phyloP scores from a whole-genome alignment of 441 rosid species.

The Viola pubescens region DNA sequence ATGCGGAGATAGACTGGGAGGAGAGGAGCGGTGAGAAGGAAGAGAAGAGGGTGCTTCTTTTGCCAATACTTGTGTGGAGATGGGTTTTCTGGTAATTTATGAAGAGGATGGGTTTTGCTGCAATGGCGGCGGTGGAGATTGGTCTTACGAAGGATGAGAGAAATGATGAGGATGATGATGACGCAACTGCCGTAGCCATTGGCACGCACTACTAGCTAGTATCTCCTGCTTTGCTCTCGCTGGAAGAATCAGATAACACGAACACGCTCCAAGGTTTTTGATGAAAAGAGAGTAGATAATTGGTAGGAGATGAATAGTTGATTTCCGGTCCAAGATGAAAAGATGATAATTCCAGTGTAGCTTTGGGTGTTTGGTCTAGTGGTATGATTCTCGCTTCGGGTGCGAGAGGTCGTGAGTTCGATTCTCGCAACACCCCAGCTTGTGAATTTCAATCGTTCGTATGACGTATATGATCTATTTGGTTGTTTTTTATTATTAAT shows the following conservation, averaged over 20 bases:
- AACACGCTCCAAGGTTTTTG: too few species aligned
- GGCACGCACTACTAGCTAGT: not conserved
- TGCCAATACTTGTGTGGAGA: not conserved
- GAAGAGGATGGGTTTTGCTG: constrained; percentile 10
- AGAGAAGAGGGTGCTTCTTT: constrained; percentile 10
- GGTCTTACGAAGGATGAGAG: constrained; percentile 26
- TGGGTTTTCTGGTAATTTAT: constrained; percentile 1
- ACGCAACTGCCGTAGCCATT: not conserved
- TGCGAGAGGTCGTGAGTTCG: constrained; percentile 35
- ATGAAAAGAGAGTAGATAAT: too few species aligned
- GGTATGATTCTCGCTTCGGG: constrained; percentile 55
- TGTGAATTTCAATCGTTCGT: too few species aligned
- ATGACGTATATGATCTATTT: too few species aligned
- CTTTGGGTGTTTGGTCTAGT: constrained; percentile 51
- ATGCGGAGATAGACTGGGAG: constrained; percentile 14
- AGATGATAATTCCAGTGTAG: too few species aligned
- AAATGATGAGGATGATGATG: constrained; percentile 16
- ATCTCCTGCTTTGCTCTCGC: not conserved
- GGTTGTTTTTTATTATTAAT: too few species aligned
- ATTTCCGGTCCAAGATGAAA: too few species aligned
- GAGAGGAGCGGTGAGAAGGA: constrained; percentile 17
- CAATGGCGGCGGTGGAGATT: constrained; percentile 15
- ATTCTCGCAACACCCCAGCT: constrained; percentile 28
- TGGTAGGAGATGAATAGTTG: too few species aligned
- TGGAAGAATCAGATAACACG: too few species aligned